These are phyloP conservation scores for Santalum album DNA, from an alignment of 164 flowering plant genomes.

Conservation along the genomic window DNA sequence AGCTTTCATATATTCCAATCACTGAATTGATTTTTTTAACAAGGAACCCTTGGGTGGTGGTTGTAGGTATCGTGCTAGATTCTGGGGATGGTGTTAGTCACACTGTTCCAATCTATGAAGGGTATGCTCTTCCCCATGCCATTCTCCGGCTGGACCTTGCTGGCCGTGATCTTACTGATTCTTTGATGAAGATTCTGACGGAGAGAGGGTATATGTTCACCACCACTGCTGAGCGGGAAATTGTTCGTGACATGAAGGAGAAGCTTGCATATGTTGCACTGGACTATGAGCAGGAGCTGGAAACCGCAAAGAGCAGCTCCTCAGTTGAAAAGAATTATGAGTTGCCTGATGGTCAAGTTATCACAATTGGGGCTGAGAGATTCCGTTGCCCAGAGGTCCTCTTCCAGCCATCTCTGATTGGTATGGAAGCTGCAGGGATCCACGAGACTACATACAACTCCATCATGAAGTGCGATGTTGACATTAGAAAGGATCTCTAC, in stretches of 20 bases:
- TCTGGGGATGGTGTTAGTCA: slow-evolving; percentile 23
- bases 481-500: slow-evolving; percentile 15
- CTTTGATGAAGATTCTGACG: slow-evolving; percentile 17
- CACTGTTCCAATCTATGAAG: slow-evolving; percentile 19
- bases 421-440: slow-evolving; percentile 16
- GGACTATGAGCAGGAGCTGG: slow-evolving; percentile 15
- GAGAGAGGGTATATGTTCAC: slow-evolving; percentile 16
- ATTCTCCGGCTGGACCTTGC: slow-evolving; percentile 19
- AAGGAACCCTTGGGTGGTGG: background rate
- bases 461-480: slow-evolving; percentile 17
- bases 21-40: background rate
- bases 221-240: slow-evolving; percentile 18
- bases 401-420: slow-evolving; percentile 13
- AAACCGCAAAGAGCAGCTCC: slow-evolving; percentile 14
- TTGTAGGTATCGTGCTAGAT: slow-evolving; percentile 15
- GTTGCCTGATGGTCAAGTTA: slow-evolving; percentile 16
- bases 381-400: slow-evolving; percentile 17
- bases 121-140: slow-evolving; percentile 20
- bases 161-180: slow-evolving; percentile 16
- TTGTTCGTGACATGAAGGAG: slow-evolving; percentile 17
- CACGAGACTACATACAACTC: slow-evolving; percentile 19
- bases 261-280: slow-evolving; percentile 17
- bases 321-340: slow-evolving; percentile 13
- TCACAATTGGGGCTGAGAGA: slow-evolving; percentile 18
- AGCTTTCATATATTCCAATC: background rate